A percentile compares a stretch with the other conserved stretches of the same genome.
phyloP scores from a whole-genome alignment of 306 rosid genomes.

The Dryas octopetala region DNA sequence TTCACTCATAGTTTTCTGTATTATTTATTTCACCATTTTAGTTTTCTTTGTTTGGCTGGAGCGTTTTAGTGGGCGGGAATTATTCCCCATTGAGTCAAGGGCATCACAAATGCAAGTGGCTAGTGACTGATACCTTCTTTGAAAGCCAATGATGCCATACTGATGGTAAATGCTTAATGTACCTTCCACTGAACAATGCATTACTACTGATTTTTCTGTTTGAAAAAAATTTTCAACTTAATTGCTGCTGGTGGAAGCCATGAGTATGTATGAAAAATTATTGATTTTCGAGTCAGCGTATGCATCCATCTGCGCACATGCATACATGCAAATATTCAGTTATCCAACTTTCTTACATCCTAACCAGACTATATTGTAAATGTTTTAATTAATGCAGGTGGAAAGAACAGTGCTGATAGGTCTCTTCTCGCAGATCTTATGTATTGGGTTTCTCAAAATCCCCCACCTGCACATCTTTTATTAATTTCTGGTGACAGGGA shows the following conservation, averaged over 20 bases:
- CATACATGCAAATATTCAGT: neutral
- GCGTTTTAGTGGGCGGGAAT: neutral
- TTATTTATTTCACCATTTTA: neutral
- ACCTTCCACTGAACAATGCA: neutral
- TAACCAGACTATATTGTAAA: neutral
- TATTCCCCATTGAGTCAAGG: neutral
- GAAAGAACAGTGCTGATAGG: slow-evolving; percentile 79
- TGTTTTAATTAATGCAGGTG: slow-evolving; percentile 54
- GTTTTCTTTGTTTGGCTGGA: neutral
- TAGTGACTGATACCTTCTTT: neutral
- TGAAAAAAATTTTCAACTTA: neutral
- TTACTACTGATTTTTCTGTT: neutral
- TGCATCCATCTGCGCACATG: neutral
- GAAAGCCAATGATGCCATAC: neutral
- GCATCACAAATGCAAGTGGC: neutral
- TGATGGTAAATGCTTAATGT: neutral
- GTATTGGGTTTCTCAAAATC: slow-evolving; percentile 91
- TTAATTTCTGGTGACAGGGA: slow-evolving; percentile 76
- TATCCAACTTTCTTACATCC: neutral
- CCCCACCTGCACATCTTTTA: slow-evolving; percentile 95
- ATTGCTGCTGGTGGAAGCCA: neutral
- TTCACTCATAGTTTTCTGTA: neutral
- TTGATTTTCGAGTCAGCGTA: neutral
- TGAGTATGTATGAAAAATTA: no score
- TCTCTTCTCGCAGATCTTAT: slow-evolving; percentile 76